These are phyloP conservation scores for Neoarthrinium moseri DNA, from an alignment of 2,329 filamentous ascomycete species.

Conservation along the genomic window DNA sequence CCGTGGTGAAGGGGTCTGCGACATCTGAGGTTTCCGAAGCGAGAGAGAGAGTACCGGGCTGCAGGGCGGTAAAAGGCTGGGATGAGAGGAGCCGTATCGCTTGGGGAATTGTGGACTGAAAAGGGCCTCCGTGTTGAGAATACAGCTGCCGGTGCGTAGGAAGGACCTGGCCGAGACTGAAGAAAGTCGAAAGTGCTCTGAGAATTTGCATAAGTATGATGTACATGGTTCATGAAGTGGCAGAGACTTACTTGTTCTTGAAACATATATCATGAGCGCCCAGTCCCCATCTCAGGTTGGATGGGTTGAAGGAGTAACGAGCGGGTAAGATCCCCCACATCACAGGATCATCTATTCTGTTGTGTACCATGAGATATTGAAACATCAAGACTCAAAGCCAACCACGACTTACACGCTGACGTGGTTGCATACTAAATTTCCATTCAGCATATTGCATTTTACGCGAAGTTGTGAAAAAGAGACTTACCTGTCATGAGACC, in stretches of 20 bases:
- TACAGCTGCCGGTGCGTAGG: slow-evolving; percentile 82
- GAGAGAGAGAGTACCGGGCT: slow-evolving; percentile 10
- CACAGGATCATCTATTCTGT: slow-evolving; percentile 87
- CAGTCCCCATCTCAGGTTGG: slow-evolving; percentile 82
- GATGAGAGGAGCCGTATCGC: slow-evolving; percentile 79
- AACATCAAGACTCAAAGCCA: slow-evolving; percentile 13
- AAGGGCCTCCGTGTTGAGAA: slow-evolving; percentile 78
- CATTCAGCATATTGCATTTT: slow-evolving; percentile 12
- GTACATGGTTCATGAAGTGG: neutral
- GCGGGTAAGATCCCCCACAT: slow-evolving; percentile 89
- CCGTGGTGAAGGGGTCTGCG: slow-evolving; percentile 53
- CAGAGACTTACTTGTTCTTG: slow-evolving; percentile 65
- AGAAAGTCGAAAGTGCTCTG: slow-evolving; percentile 74
- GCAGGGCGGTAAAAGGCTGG: slow-evolving; percentile 40
- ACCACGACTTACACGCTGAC: slow-evolving; percentile 72
- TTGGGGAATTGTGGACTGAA: slow-evolving; percentile 85
- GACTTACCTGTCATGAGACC: slow-evolving; percentile 78
- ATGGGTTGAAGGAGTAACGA: slow-evolving; percentile 67
- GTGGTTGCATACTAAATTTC: slow-evolving; percentile 75
- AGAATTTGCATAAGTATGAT: slow-evolving; percentile 11
- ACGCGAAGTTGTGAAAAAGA: slow-evolving; percentile 6
- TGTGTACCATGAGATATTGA: slow-evolving; percentile 19
- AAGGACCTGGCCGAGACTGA: slow-evolving; percentile 83
- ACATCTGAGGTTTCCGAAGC: slow-evolving; percentile 20
- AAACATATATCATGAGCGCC: slow-evolving; percentile 97